phyloP scores from a whole-genome alignment of 176 grass and related monocot species.

The Musa acuminata region DNA sequence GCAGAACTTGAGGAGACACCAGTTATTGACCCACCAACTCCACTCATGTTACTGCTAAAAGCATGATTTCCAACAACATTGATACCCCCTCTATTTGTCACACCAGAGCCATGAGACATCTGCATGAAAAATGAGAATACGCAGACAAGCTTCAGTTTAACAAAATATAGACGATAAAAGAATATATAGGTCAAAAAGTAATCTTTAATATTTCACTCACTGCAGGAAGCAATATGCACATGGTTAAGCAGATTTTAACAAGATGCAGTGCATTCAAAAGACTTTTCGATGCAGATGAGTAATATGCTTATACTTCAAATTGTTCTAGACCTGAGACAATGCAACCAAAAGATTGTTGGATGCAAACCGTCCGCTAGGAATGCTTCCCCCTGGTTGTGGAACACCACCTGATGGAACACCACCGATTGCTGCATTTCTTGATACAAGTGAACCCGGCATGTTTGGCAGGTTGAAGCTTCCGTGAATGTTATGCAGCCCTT shows the following conservation, averaged over 20 bases:
- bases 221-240: not conserved
- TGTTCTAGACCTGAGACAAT: constrained; percentile 75
- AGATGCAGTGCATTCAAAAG: not conserved
- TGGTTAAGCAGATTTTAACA: not conserved
- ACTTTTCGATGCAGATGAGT: not conserved
- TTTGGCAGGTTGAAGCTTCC: constrained; percentile 76
- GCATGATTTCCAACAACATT: constrained; percentile 61
- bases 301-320: constrained; percentile 9
- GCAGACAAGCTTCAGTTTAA: not conserved
- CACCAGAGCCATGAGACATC: constrained; percentile 78
- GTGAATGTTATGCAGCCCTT: constrained; percentile 82
- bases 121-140: constrained; percentile 25
- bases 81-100: constrained; percentile 60
- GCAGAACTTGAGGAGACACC: constrained; percentile 69
- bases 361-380: constrained; percentile 67
- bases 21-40: constrained; percentile 63
- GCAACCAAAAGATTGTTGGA: constrained; percentile 78
- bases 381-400: constrained; percentile 79
- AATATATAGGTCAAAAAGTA: not conserved
- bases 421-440: constrained; percentile 71
- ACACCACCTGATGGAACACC: constrained; percentile 69
- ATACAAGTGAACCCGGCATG: constrained; percentile 68
- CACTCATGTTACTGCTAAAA: constrained; percentile 71
- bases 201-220: not conserved
- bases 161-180: not conserved